Evolutionary conservation across 2,329 filamentous ascomycete species (phyloP).

Genomic region (Colletotrichum falcatum): DNA sequence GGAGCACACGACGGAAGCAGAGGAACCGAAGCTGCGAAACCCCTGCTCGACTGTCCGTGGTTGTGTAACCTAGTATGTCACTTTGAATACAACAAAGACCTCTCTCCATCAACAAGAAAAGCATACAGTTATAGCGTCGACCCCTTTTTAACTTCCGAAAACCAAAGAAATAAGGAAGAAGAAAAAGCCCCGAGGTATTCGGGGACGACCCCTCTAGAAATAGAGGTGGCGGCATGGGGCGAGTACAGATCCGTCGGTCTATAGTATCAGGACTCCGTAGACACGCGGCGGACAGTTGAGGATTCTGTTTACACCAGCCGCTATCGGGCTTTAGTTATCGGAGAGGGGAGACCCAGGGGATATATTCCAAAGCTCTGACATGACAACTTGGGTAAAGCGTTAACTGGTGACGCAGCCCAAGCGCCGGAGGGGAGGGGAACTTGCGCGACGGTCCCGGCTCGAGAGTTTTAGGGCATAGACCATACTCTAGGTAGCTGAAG

Average conservation of each 20-base stretch:
- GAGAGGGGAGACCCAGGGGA: not conserved
- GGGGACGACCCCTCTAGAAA: not conserved
- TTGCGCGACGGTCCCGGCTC: not conserved
- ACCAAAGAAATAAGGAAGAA: too few species aligned
- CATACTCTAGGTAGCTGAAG: not conserved
- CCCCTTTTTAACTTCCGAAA: constrained; percentile 12
- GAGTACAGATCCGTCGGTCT: constrained; percentile 5
- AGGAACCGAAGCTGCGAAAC: not conserved
- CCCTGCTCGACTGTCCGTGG: not conserved
- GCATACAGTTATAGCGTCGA: not conserved
- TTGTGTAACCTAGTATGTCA: not conserved
- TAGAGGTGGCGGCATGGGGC: not conserved
- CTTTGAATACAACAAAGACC: not conserved
- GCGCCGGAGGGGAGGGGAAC: not conserved
- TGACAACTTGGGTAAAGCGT: constrained; percentile 9
- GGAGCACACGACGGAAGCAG: constrained; percentile 1
- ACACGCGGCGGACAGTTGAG: constrained; percentile 15
- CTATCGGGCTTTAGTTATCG: constrained; percentile 1
- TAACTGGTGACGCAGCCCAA: constrained; percentile 21
- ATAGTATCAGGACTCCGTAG: constrained; percentile 19
- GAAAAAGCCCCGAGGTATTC: constrained; percentile 17
- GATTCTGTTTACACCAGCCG: constrained; percentile 30
- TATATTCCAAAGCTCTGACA: not conserved
- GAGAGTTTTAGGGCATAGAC: not conserved
- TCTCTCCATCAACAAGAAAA: not conserved